phyloP scores from a whole-genome alignment of 768 basidiomycete species.

The Termitomyces sp. region DNA sequence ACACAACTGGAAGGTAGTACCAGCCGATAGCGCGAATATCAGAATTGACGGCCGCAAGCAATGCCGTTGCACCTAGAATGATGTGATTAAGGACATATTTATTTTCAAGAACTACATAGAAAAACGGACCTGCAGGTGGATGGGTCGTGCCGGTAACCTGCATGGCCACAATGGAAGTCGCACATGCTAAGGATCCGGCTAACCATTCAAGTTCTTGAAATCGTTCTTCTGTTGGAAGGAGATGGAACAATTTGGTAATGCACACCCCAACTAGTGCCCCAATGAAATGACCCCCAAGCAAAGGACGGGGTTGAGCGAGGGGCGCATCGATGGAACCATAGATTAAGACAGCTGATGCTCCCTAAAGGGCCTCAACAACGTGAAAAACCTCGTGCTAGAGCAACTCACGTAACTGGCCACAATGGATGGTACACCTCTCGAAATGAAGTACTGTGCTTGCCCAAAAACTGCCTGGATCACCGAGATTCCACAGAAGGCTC shows the following conservation, averaged over 20 bases:
- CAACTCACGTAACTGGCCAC: constrained; percentile 44
- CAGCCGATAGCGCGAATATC: constrained; percentile 42
- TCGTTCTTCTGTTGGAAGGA: constrained; percentile 37
- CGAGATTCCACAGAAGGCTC: constrained; percentile 46
- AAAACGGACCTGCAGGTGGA: constrained; percentile 43
- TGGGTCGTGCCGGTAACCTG: constrained; percentile 49
- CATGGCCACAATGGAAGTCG: constrained; percentile 42
- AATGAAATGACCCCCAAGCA: constrained; percentile 50
- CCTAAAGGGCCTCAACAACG: constrained; percentile 27
- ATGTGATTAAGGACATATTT: not conserved
- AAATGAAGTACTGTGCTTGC: constrained; percentile 43
- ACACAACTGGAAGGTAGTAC: constrained; percentile 50
- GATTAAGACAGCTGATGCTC: constrained; percentile 51
- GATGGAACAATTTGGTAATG: constrained; percentile 47
- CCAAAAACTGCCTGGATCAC: constrained; percentile 47
- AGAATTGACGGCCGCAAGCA: constrained; percentile 41
- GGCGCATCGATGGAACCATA: constrained; percentile 52
- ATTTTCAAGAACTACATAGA: not conserved
- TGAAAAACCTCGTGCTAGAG: not conserved
- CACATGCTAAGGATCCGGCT: constrained; percentile 41
- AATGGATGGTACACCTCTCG: constrained; percentile 41
- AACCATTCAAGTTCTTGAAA: constrained; percentile 47
- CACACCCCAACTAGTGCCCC: constrained; percentile 45
- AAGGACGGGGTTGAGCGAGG: constrained; percentile 47
- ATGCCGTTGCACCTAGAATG: constrained; percentile 44